phyloP scores from a whole-genome alignment of 768 basidiomycete genomes.

The Cubamyces lactineus region DNA sequence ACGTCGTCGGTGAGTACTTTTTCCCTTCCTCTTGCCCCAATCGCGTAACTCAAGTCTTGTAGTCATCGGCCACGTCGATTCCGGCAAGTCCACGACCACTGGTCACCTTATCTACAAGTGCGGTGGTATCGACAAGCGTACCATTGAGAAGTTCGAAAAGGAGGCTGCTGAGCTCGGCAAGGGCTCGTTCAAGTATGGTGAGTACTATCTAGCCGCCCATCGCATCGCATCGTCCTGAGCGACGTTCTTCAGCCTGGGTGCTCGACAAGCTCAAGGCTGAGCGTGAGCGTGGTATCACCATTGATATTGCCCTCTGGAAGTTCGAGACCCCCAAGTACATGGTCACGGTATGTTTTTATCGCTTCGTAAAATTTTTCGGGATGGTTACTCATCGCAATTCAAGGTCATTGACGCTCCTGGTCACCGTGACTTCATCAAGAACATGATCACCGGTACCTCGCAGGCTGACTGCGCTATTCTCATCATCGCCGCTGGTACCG shows the following conservation, averaged over 20 bases:
- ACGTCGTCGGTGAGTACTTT: conserved; percentile 84
- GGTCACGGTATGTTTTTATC: conserved; percentile 71
- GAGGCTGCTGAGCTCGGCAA: conserved; percentile 99
- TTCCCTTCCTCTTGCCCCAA: conserved; percentile 25
- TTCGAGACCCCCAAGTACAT: conserved; percentile 99
- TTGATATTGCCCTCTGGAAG: conserved; percentile 99
- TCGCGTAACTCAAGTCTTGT: conserved; percentile 38
- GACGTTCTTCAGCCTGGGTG: conserved; percentile 82
- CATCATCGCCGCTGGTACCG: conserved; percentile 98
- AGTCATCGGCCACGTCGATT: conserved; percentile 99
- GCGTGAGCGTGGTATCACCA: conserved; percentile 99
- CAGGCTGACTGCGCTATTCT: conserved; percentile 99
- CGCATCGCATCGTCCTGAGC: conserved; percentile 23
- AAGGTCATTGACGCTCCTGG: conserved; percentile 99
- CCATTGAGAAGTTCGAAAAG: conserved; percentile 99
- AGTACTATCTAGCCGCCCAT: conserved; percentile 35
- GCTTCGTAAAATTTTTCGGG: neutral
- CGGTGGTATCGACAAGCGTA: conserved; percentile 99
- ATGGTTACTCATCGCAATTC: neutral
- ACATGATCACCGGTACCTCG: conserved; percentile 99
- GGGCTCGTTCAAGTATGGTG: conserved; percentile 97
- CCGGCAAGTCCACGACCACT: conserved; percentile 99
- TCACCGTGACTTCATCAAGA: conserved; percentile 99
- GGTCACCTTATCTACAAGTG: conserved; percentile 99
- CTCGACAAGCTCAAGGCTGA: conserved; percentile 99